Conservation (phyloP, 768 basidiomycete genomes). For the Amanita thiersii region DNA sequence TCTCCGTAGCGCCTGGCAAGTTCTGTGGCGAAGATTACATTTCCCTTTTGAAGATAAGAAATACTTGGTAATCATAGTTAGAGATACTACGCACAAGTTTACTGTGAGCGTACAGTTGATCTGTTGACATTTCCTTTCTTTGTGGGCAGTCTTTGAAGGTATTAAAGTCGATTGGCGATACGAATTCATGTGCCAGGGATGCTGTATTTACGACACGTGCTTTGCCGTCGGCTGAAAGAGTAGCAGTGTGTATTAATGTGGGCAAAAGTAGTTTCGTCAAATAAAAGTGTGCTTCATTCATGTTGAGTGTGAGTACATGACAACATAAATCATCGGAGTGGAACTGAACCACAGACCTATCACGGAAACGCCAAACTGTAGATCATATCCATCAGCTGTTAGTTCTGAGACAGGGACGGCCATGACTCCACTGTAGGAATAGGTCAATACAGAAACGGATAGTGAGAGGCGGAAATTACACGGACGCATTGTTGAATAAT, state of each 20-base stretch:
- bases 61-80: neutral
- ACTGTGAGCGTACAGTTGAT: conserved; percentile 22
- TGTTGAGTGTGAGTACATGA: neutral
- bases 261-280: conserved; percentile 39
- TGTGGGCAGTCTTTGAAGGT: conserved; percentile 30
- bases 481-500: conserved; percentile 42
- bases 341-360: conserved; percentile 20
- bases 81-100: conserved; percentile 19
- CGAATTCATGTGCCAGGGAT: conserved; percentile 20
- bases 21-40: conserved; percentile 28
- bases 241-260: conserved; percentile 25
- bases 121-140: conserved; percentile 15
- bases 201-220: conserved; percentile 34
- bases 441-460: neutral
- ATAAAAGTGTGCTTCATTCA: conserved; percentile 34
- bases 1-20: conserved; percentile 30
- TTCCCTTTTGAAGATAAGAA: conserved; percentile 21
- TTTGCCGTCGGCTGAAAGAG: conserved; percentile 21
- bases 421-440: conserved; percentile 36
- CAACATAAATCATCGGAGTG: conserved; percentile 1
- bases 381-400: conserved; percentile 40
- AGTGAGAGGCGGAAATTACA: conserved; percentile 2
- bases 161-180: conserved; percentile 22
- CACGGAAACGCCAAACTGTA: conserved; percentile 43
- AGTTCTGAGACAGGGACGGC: conserved; percentile 23